phyloP scores from a whole-genome alignment of 495 filamentous ascomycete genomes.

The Aspergillus coremiiformis region DNA sequence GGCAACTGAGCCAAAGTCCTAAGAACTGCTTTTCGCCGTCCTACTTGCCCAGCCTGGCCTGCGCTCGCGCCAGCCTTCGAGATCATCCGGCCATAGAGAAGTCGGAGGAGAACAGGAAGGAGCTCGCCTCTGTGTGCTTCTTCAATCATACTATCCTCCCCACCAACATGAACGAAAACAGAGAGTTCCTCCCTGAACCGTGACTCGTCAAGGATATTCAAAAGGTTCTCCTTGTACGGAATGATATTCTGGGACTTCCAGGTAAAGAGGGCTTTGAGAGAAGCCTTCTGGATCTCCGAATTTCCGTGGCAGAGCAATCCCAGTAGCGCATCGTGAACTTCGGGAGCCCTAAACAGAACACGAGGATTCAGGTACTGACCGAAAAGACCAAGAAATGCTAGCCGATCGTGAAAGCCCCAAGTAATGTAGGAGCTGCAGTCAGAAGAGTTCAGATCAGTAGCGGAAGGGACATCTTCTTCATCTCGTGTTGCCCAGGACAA shows the following conservation, averaged over 20 bases:
- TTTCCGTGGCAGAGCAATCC: slow-evolving; percentile 77
- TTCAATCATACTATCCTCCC: slow-evolving; percentile 67
- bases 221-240: slow-evolving; percentile 78
- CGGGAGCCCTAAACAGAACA: slow-evolving; percentile 67
- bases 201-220: slow-evolving; percentile 84
- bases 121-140: slow-evolving; percentile 60
- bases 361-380: slow-evolving; percentile 76
- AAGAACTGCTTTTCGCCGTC: slow-evolving; percentile 60
- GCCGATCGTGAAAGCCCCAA: slow-evolving; percentile 65
- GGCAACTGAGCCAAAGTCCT: slow-evolving; percentile 52
- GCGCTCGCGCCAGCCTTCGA: slow-evolving; percentile 61
- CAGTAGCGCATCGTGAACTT: slow-evolving; percentile 68
- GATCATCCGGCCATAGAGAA: slow-evolving; percentile 85
- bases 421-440: slow-evolving; percentile 20
- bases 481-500: slow-evolving; percentile 61
- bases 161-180: slow-evolving; percentile 64
- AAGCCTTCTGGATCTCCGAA: slow-evolving; percentile 74
- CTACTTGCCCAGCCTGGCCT: slow-evolving; percentile 48
- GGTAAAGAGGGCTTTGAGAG: slow-evolving; percentile 75
- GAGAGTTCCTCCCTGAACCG: slow-evolving; percentile 87
- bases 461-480: slow-evolving; percentile 39
- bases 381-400: slow-evolving; percentile 75
- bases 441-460: slow-evolving; percentile 15
- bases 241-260: slow-evolving; percentile 75
- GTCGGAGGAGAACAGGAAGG: slow-evolving; percentile 76